Evolutionary conservation across 306 rosid genomes (phyloP).

Genomic region (Vigna radiata): DNA sequence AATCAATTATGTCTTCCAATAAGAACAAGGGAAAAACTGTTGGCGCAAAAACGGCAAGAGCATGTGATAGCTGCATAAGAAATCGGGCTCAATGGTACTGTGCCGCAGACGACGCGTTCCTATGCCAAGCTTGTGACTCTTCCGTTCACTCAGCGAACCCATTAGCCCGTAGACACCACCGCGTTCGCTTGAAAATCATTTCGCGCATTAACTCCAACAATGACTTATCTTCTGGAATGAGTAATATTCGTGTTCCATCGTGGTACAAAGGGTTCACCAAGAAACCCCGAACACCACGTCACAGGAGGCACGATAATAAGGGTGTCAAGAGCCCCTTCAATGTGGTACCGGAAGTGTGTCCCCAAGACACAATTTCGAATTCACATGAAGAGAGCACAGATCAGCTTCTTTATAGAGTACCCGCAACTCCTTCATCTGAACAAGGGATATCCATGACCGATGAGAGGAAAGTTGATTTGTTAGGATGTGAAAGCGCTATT

Average conservation of each 20-base stretch:
- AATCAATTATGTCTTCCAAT: slow-evolving; percentile 13
- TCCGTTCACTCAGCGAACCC: slow-evolving; percentile 86
- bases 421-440: slow-evolving; percentile 34
- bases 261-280: slow-evolving; percentile 76
- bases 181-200: slow-evolving; percentile 66
- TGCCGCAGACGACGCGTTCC: slow-evolving; percentile 95
- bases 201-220: not conserved
- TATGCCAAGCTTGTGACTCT: slow-evolving; percentile 82
- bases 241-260: slow-evolving; percentile 40
- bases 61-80: slow-evolving; percentile 82
- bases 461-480: not conserved
- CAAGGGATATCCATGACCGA: not conserved
- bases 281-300: slow-evolving; percentile 64
- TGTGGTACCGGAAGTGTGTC: slow-evolving; percentile 69
- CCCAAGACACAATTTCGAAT: slow-evolving; percentile 55
- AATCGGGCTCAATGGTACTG: slow-evolving; percentile 94
- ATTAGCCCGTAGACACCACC: slow-evolving; percentile 69
- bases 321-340: slow-evolving; percentile 61
- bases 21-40: slow-evolving; percentile 57
- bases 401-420: slow-evolving; percentile 80
- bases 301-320: slow-evolving; percentile 55
- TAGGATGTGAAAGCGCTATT: not conserved
- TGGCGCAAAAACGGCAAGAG: slow-evolving; percentile 80
- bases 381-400: slow-evolving; percentile 66
- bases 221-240: no score